Evolutionary conservation across 2,329 filamentous ascomycete species (phyloP), one percentile per base, ranked within the genome.

Genomic region (Penicillium concentricum): DNA sequence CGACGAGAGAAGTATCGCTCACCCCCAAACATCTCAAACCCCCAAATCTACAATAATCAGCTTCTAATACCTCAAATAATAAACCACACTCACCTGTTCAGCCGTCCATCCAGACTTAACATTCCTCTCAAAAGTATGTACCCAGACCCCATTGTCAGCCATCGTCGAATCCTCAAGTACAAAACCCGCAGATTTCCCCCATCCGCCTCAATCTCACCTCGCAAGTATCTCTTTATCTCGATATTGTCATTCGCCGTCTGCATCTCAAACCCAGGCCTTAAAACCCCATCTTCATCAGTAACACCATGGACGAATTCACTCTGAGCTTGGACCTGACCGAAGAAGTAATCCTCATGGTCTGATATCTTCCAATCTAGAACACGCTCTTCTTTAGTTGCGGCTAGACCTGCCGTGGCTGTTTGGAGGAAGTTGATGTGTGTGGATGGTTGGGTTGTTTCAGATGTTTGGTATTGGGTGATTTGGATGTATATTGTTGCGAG

Each of bases 91-190:
- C 7, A 51, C 52, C 24, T 56, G 53, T 26, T 56, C 53, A 4
- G 39, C 46, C 8, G 41, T 45, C 53, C 53, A 56, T 4, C 39
- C 53, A 24, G 20, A 18, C 24, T 39, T 45, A 12, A 18, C 41
- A 51, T 39, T 56, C 15, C 26, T 8, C 32, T 51, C 53, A 44
- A 39, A 56, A 1, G 47, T 56, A 20, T 56, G 53, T 7, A 56
- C 39, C 53, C 53, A 56, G 39, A 43, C 24, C 6, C 53, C 53
- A 13, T 13, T 15, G 1, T 35, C 38, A 1, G 5, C 2, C n/a
- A 18, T 35, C 22, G 15, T 34, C 15, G 18, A 35, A 5, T 35
- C 24, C 20, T 56, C 34, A 13, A 56, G 34, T 9, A 51, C 10
- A 38, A 51, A 56, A 2, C 53, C 53, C 3, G 8, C 18, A 0